Evolutionary conservation across 352 stramenopile genomes (phyloP), one percentile per base, ranked within the genome.

Genomic region (Pythium phragmiticola): DNA sequence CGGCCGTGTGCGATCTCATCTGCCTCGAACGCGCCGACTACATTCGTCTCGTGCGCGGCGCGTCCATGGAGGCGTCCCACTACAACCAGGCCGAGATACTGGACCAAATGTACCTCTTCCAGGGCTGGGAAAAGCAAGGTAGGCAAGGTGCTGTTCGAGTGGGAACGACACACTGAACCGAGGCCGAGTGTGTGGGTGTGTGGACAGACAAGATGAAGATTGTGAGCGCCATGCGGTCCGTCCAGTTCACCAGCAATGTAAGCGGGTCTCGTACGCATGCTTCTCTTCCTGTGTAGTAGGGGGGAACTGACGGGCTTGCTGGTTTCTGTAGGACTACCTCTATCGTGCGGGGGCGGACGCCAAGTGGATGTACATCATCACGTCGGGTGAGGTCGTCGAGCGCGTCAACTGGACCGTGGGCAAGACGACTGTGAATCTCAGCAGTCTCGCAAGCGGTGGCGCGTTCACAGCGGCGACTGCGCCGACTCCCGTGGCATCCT

Each of bases 81-180:
- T 90, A 89, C 68, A 87, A 88, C 46, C 83, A 90, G 39, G 80
- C 78, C 13, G 80, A 90, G 57, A 80, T 92, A 21, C 77, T 92
- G 13, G 82, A 92, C 55, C 73, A 84, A 50, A 92, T 92, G 78
- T 75, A 73, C 17, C 68, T 92, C 17, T 92, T 92, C 56, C 73
- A 82, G 37, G 69, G 79, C 48, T 92, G 80, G 82, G 68, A 77
- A 36, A 92, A 88, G 47, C 78, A 84, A 57, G 82, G 82, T 89
- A 21, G 2, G n/a, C 21, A 30, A 30, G 0, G 26, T 30, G 26
- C 9, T 42, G 14, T 42, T 4, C 2, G 37, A 42, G 11, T 0
- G 13, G 11, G 33, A 9, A 39, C 6, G 7, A 39, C 0, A 39
- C 3, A 39, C 7, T 39, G 34, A 13, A 39, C 34, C 7, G 7